Evolutionary conservation across 1,284 basidiomycete genomes (phyloP), one percentile per base, ranked within the genome.

Genomic region (Cutaneotrichosporon sp.): DNA sequence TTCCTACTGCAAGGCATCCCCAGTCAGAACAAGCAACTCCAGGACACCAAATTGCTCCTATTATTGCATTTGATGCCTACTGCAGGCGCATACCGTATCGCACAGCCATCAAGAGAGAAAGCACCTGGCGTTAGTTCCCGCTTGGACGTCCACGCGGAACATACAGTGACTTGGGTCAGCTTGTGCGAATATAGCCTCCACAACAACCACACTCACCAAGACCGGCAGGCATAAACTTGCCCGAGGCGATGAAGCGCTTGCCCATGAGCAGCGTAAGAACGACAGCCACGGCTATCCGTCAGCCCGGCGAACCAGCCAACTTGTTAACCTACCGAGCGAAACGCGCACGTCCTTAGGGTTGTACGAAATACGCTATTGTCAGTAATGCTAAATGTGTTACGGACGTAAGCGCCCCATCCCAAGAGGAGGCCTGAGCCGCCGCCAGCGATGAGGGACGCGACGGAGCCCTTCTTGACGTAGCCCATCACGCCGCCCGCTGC

Each of bases 221-320:
- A 37, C 70, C 70, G 9, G 70, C 67, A 11, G 70, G 70, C 67
- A 70, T 70, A 48, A 72, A 69, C 60, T 72, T 72, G 38, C 62
- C 50, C 32, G 62, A 61, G 48, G 60, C 58, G 14, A 57, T 37
- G 53, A 68, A 66, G 17, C 65, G 54, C 34, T 52, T 58, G 20
- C 63, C 59, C 68, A 72, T 70, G 32, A 68, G 24, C 9, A 61
- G 24, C 22, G 57, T 55, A 11, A 70, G 52, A 20, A 57, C 17
- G 1, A 51, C 43, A 12, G 66, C 54, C 26, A 63, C 61, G 26
- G 37, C 67, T 70, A 48, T 8, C 12, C 29, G 37, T 42, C 41
- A 42, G 41, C n/a, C 17, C 12, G 11, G 14, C n/a, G n/a, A n/a
- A n/a, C n/a, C n/a, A n/a, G n/a, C n/a, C n/a, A 4, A 26, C 14